phyloP scores from a whole-genome alignment of 345 rosid species.

The Boechera retrofracta region DNA sequence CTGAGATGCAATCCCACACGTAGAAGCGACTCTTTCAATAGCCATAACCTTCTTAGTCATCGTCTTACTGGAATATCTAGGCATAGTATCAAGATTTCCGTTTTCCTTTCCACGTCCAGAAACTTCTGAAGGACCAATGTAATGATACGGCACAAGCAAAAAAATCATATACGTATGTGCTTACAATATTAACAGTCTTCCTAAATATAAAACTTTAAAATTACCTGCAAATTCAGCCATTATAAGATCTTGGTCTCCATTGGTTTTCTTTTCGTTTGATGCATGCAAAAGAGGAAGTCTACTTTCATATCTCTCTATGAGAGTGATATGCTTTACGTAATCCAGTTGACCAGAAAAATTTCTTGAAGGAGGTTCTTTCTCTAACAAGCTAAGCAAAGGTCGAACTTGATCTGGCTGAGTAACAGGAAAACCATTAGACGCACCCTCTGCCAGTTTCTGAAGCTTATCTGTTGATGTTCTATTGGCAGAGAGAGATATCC shows the following conservation, averaged over 20 bases:
- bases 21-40: slow-evolving; percentile 69
- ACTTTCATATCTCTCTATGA: slow-evolving; percentile 87
- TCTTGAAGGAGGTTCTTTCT: slow-evolving; percentile 90
- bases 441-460: slow-evolving; percentile 64
- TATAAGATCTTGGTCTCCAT: slow-evolving; percentile 84
- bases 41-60: slow-evolving; percentile 65
- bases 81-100: slow-evolving; percentile 63
- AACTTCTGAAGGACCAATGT: slow-evolving; percentile 63
- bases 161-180: slow-evolving; percentile 2
- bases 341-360: slow-evolving; percentile 89
- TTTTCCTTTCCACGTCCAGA: slow-evolving; percentile 81
- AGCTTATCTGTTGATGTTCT: slow-evolving; percentile 77
- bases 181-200: slow-evolving; percentile 20
- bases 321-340: slow-evolving; percentile 74
- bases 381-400: slow-evolving; percentile 96
- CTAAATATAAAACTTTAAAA: slow-evolving; percentile 10
- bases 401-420: slow-evolving; percentile 83
- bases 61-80: slow-evolving; percentile 64
- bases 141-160: slow-evolving; percentile 11
- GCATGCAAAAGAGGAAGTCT: slow-evolving; percentile 83
- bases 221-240: slow-evolving; percentile 96
- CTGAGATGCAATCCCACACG: slow-evolving; percentile 79
- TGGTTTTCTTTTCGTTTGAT: slow-evolving; percentile 78
- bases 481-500: slow-evolving; percentile 53
- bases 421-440: slow-evolving; percentile 61